Conservation (phyloP, 192 early-diverging fungal species). For the Backusella tuberculispora region DNA sequence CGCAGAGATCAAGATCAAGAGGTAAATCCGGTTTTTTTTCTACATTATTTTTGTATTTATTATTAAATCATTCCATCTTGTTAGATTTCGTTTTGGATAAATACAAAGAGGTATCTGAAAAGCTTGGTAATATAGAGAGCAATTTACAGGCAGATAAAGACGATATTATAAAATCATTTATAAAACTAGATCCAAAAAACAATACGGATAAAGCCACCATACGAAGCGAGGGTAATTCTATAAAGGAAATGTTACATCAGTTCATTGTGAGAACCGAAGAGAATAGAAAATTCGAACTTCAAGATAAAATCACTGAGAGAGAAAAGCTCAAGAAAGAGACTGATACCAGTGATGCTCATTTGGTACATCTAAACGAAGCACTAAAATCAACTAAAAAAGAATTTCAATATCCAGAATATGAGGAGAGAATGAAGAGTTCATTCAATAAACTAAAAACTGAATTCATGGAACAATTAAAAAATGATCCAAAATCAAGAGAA, state of each 20-base stretch:
- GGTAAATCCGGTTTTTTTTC: neutral
- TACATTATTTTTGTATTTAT: too few relatives aligned
- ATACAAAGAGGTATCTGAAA: neutral
- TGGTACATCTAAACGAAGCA: neutral
- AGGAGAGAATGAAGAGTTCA: neutral
- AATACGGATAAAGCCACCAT: neutral
- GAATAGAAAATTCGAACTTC: neutral
- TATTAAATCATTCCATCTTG: neutral
- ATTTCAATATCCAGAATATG: neutral
- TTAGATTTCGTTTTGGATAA: neutral
- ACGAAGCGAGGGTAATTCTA: too few relatives aligned
- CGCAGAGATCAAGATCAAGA: neutral
- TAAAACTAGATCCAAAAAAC: neutral
- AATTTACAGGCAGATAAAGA: neutral
- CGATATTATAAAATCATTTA: neutral
- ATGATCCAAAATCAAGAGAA: neutral
- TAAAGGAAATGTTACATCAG: neutral
- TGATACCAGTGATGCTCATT: neutral
- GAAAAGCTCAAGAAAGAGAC: neutral
- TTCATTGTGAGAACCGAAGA: neutral
- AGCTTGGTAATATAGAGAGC: neutral
- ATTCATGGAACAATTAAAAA: neutral
- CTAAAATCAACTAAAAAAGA: neutral
- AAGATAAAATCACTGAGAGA: neutral
- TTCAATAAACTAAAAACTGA: neutral